phyloP scores from a whole-genome alignment of 306 rosid genomes.

The Carpinus viminea region DNA sequence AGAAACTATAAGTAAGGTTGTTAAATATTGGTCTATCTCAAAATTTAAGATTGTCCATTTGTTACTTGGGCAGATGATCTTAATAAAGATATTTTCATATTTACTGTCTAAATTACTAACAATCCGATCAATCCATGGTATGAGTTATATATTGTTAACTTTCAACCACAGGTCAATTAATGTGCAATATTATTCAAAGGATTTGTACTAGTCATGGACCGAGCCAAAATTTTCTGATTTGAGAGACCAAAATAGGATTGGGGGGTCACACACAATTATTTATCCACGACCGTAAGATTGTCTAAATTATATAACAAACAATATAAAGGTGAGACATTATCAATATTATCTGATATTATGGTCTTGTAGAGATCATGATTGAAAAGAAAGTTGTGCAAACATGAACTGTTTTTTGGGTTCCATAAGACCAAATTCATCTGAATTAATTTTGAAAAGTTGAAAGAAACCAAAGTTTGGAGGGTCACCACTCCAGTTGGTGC shows the following conservation, averaged over 20 bases:
- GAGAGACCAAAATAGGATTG: too few species aligned
- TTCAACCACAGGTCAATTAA: background rate
- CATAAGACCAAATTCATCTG: background rate
- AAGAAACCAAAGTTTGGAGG: background rate
- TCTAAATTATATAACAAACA: background rate
- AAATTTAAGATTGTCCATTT: too few species aligned
- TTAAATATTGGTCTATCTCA: too few species aligned
- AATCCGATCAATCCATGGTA: background rate
- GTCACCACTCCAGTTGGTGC: background rate
- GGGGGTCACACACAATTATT: background rate
- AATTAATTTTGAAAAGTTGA: background rate
- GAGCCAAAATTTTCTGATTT: too few species aligned
- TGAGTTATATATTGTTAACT: background rate
- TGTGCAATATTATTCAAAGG: background rate
- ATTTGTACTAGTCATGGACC: too few species aligned
- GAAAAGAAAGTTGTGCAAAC: background rate
- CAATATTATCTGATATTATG: background rate
- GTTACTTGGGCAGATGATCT: too few species aligned
- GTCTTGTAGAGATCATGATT: background rate
- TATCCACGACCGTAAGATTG: background rate
- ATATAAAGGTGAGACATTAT: background rate
- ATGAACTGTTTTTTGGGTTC: background rate
- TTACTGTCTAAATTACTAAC: too few species aligned
- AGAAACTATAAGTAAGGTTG: background rate
- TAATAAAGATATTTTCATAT: too few species aligned